Percentiles rank a stretch among this genome's conserved stretches.
These are phyloP conservation scores for Leptodermis oblonga DNA, from an alignment of 257 asterid species.

Conservation along the genomic window DNA sequence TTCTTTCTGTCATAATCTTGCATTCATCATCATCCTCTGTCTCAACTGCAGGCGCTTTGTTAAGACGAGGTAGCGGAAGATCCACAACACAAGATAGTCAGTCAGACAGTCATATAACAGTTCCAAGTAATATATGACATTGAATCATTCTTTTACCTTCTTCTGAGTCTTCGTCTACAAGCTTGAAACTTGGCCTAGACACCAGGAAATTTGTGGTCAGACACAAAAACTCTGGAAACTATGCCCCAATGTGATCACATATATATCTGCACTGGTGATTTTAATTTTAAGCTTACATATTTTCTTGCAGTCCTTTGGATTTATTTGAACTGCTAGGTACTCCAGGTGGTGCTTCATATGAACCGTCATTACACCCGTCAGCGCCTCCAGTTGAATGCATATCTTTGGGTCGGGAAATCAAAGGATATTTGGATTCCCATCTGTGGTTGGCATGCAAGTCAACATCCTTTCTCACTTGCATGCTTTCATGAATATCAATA, in stretches of 20 bases:
- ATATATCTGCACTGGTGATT: too few relatives aligned
- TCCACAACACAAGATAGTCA: neutral
- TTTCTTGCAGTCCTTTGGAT: conserved; percentile 34
- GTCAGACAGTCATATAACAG: conserved; percentile 9
- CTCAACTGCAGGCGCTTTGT: conserved; percentile 30
- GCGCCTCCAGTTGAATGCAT: conserved; percentile 33
- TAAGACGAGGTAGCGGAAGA: conserved; percentile 17
- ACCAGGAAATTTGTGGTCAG: conserved; percentile 25
- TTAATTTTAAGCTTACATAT: conserved; percentile 45
- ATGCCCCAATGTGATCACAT: neutral
- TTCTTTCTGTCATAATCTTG: conserved; percentile 57
- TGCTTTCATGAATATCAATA: conserved; percentile 75
- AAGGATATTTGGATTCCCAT: conserved; percentile 32
- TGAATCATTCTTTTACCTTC: conserved; percentile 47
- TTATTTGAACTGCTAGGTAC: conserved; percentile 27
- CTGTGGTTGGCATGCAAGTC: conserved; percentile 29
- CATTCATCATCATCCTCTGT: conserved; percentile 69
- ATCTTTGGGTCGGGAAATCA: conserved; percentile 42
- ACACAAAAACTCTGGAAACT: neutral
- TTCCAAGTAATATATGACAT: too few relatives aligned
- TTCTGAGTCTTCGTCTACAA: conserved; percentile 62
- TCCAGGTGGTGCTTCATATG: conserved; percentile 36
- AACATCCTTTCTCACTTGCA: conserved; percentile 47
- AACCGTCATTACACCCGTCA: conserved; percentile 8
- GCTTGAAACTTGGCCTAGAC: conserved; percentile 84